Percentiles rank a stretch among this genome's conserved stretches.
These are phyloP conservation scores for Pleurotus eryngii DNA, from an alignment of 768 basidiomycete species.

Conservation along the genomic window DNA sequence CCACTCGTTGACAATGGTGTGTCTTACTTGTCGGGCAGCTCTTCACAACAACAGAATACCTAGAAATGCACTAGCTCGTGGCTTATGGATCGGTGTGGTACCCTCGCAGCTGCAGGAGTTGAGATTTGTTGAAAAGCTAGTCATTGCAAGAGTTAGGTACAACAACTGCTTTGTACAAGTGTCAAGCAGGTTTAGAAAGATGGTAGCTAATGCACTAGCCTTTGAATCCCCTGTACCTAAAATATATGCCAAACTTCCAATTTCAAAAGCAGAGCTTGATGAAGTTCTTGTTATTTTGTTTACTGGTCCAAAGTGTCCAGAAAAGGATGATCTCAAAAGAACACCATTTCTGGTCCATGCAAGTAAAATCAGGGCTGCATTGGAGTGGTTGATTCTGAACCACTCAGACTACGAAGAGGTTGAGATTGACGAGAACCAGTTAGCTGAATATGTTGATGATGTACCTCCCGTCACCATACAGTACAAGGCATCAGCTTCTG, in stretches of 20 bases:
- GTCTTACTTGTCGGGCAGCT: not conserved
- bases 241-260: slow-evolving; percentile 19
- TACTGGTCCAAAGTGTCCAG: slow-evolving; percentile 23
- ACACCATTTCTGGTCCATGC: slow-evolving; percentile 25
- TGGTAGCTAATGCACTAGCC: slow-evolving; percentile 27
- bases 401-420: slow-evolving; percentile 30
- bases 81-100: slow-evolving; percentile 31
- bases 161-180: slow-evolving; percentile 27
- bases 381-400: slow-evolving; percentile 34
- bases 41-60: slow-evolving; percentile 13
- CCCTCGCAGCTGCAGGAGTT: slow-evolving; percentile 21
- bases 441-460: slow-evolving; percentile 18
- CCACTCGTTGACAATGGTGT: slow-evolving; percentile 7
- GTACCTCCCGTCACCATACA: slow-evolving; percentile 21
- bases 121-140: slow-evolving; percentile 22
- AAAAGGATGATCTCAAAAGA: slow-evolving; percentile 18
- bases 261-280: slow-evolving; percentile 22
- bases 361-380: slow-evolving; percentile 18
- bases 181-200: slow-evolving; percentile 17
- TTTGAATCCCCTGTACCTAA: slow-evolving; percentile 22
- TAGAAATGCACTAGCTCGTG: slow-evolving; percentile 24
- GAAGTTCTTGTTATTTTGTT: slow-evolving; percentile 31
- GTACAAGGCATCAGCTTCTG: slow-evolving; percentile 13
- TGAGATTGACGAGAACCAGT: slow-evolving; percentile 22
- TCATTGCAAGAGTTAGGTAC: slow-evolving; percentile 20